A percentile compares a stretch with the other conserved stretches of the same genome.
Evolutionary conservation across 805 yeast genomes (phyloP).

Genomic region (Maudiozyma barnettii): DNA sequence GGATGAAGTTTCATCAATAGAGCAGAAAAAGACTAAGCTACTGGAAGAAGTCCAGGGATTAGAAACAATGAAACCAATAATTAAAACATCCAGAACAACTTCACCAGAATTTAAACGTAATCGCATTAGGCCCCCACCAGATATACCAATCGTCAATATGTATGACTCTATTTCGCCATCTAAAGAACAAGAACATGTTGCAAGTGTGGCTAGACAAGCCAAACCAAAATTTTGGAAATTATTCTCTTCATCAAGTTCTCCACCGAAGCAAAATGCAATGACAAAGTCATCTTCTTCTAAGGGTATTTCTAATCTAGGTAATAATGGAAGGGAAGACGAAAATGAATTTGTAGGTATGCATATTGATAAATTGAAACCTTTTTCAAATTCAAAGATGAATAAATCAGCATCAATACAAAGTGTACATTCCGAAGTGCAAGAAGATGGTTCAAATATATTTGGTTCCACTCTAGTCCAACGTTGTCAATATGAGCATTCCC

Average conservation of each 20-base stretch:
- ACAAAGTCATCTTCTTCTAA: conserved; percentile 1
- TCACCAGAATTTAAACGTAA: background rate
- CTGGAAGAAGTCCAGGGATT: background rate
- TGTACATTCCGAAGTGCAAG: background rate
- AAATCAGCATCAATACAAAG: background rate
- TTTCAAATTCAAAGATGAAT: conserved; percentile 5
- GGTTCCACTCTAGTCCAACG: conserved; percentile 52
- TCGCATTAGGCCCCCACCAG: background rate
- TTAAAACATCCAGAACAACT: background rate
- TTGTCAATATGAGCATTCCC: conserved; percentile 48
- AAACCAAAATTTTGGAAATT: conserved; percentile 30
- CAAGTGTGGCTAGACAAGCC: conserved; percentile 18
- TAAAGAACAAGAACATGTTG: conserved; percentile 16
- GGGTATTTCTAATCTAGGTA: background rate
- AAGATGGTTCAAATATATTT: conserved; percentile 4
- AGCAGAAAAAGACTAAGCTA: background rate
- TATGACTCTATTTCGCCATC: background rate
- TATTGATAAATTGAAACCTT: conserved; percentile 15
- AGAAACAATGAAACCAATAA: background rate
- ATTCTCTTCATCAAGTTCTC: conserved; percentile 13
- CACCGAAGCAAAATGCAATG: background rate
- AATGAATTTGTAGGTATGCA: background rate
- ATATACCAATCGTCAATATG: background rate
- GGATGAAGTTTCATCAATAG: background rate
- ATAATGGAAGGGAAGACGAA: too few species aligned